Base-by-base conservation (phyloP, 2,329 filamentous ascomycete genomes). In the Talaromyces sp. region DNA sequence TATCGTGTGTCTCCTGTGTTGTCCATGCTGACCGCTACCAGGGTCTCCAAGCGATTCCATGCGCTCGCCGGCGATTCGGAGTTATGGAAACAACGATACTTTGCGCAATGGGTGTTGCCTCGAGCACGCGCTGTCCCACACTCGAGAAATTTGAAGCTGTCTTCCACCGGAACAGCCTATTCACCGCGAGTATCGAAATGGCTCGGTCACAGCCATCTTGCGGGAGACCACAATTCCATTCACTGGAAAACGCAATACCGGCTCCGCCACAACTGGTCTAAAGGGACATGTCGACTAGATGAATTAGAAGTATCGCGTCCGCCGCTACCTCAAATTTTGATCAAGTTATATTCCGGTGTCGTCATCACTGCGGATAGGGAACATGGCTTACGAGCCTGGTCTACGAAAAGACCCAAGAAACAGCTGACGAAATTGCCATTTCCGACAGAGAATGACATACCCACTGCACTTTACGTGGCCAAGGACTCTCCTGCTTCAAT, bases 161-260 rank as follows among this genome's bases (percentile, higher is more conserved):
- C 72, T 14, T 73, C 76, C 24, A 60, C 58, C 16, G 72, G 78
- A 35, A 71, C 82, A 9, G 76, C 77, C 56, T 87, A 85, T 68
- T 84, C 84, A 1, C 85, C 84, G 3, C 84, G 81, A 63, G 72
- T 84, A 9, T 85, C 86, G 13, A 84, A 82, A 74, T 89, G 87
- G 87, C 76, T 87, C 39, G 85, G 88, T 60, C 86, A 90, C 67
- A 81, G 84, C 43, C 82, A 84, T 66, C 73, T 85, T 8, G 82
- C 90, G 19, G 79, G 77, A 63, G 78, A 79, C 65, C 82, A 82
- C 13, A 76, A 74, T 6, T 72, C 78, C 22, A 88, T 85, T 56
- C 87, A 95, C 73, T 97, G 93, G 93, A 96, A 96, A 80, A 85
- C 86, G 67, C 90, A 95, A 72, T 98, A 96, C 77, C 92, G 90